Evolutionary conservation across 164 flowering plant species (phyloP), one percentile per base, ranked within the genome.

Genomic region (Stephania yunnanensis): DNA sequence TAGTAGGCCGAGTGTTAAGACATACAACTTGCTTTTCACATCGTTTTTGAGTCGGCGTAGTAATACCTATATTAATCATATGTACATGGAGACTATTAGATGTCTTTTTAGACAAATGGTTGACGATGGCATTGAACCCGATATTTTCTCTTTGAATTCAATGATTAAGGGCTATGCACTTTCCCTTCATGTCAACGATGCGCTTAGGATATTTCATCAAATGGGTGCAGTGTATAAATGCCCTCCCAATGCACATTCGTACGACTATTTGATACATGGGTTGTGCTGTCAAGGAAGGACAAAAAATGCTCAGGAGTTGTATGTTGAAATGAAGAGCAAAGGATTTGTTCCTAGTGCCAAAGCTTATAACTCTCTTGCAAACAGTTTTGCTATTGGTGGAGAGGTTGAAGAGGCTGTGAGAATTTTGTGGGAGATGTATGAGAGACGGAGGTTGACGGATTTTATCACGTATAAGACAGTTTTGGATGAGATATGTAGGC

Each of bases 91-190:
- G 70, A 87, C 92, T 1, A 87, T 86, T 31, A 84, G 93, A 55
- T 79, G 84, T 76, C 87, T 94, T 20, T 94, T 94, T 76, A 86
- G 80, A 83, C 97, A 91, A 80, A 89, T 94, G 97, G 87, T 89
- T 13, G 78, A 86, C 85, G 94, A 91, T 77, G 92, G 93, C 69
- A 78, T 91, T 71, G 94, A 88, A 67, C 99, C 99, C n/a, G 97
- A 95, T 75, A 83, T 90, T 72, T 88, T 83, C 74, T 75, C 92
- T 0, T 79, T 95, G 84, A 95, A 93, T 87, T 82, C 85, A 50
- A 87, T 95, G 95, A 90, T 95, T 29, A 90, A 89, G 77, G 98
- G 99, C 11, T 93, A 95, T 81, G 92, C 88, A 36, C 84, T 87
- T 63, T 91, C 97, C 2, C 89, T 88, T 77, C 96, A 92, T 79